Conservation (phyloP, 768 basidiomycete genomes). For the Cytidiella melzeri region DNA sequence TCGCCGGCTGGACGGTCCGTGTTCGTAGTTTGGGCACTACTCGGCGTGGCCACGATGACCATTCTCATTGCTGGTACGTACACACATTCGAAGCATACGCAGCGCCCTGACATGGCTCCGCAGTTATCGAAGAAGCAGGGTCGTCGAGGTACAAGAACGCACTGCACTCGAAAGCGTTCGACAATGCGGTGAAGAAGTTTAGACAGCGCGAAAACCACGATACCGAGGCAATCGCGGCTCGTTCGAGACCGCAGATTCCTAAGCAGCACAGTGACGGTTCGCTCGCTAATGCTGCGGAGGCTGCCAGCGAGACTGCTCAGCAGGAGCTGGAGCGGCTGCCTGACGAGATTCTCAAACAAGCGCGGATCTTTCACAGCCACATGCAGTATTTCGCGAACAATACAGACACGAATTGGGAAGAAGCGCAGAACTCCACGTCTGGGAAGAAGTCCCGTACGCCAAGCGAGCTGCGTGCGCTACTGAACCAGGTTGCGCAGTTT, state of each 20-base stretch:
- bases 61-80: conserved; percentile 62
- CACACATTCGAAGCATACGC: neutral
- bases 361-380: conserved; percentile 35
- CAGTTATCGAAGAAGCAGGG: conserved; percentile 64
- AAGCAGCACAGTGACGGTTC: neutral
- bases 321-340: conserved; percentile 35
- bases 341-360: conserved; percentile 30
- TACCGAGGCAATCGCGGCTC: conserved; percentile 4
- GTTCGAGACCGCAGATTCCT: conserved; percentile 7
- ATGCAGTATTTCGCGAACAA: conserved; percentile 29
- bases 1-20: conserved; percentile 69
- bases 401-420: conserved; percentile 5
- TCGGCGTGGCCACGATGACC: conserved; percentile 74
- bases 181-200: conserved; percentile 41
- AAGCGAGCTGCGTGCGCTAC: conserved; percentile 27
- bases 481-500: conserved; percentile 36
- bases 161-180: conserved; percentile 41
- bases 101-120: neutral
- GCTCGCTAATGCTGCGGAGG: neutral
- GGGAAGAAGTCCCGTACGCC: conserved; percentile 15
- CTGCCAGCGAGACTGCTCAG: conserved; percentile 17
- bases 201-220: conserved; percentile 22
- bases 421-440: conserved; percentile 2
- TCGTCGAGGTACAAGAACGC: conserved; percentile 57
- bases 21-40: conserved; percentile 73